Percentiles rank a stretch among this genome's conserved stretches.
phyloP scores from a whole-genome alignment of 176 grass and related monocot species.

The Bothriochloa decipiens region DNA sequence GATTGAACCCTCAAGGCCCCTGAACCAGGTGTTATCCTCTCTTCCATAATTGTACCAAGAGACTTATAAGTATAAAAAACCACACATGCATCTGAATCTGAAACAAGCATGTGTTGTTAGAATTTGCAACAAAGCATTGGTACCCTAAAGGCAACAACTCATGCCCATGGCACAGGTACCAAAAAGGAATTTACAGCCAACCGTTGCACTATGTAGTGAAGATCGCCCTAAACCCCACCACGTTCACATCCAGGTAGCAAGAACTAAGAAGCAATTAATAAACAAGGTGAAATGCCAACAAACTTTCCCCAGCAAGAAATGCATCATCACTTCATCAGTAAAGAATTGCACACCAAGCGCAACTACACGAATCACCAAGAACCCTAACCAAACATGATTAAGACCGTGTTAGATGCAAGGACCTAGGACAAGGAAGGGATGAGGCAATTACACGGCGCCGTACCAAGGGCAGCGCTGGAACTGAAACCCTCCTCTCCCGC shows the following conservation, averaged over 20 bases:
- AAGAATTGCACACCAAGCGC: neutral
- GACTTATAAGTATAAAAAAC: conserved; percentile 17
- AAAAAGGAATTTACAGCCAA: neutral
- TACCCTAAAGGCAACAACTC: neutral
- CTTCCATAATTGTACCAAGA: neutral
- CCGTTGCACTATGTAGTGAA: neutral
- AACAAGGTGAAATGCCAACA: conserved; percentile 7
- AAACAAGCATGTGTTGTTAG: neutral
- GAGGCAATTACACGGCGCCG: neutral
- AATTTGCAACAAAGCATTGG: neutral
- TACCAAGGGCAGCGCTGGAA: conserved; percentile 43
- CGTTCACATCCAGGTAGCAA: neutral
- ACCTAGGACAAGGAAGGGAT: neutral
- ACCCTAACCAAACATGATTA: neutral
- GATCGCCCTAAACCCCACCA: neutral
- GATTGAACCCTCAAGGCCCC: neutral
- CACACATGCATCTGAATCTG: neutral
- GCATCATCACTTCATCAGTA: too few relatives aligned
- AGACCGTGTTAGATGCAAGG: neutral
- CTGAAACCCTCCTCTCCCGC: conserved; percentile 49
- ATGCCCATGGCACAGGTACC: neutral
- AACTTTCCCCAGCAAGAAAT: conserved; percentile 9
- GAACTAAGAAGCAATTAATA: neutral
- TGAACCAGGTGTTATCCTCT: neutral
- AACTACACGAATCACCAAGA: neutral